Percentiles rank a stretch among this genome's conserved stretches.
These are phyloP conservation scores for Chaetomium strumarium DNA, from an alignment of 2,329 filamentous ascomycete genomes.

Conservation along the genomic window DNA sequence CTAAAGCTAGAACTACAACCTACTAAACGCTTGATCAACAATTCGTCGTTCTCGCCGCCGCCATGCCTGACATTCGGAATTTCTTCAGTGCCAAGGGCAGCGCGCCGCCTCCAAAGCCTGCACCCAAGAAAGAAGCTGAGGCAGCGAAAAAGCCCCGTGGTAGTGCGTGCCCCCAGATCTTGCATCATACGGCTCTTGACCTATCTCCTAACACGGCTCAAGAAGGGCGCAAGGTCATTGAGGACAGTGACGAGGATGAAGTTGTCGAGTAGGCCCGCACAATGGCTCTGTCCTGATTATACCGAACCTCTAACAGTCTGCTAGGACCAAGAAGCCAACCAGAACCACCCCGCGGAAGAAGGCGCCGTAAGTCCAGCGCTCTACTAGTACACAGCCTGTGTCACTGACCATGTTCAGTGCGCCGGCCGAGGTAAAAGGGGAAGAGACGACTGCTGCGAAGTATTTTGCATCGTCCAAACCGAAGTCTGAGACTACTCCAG, in stretches of 20 bases:
- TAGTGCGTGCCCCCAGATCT: slow-evolving; percentile 33
- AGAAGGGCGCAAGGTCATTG: slow-evolving; percentile 63
- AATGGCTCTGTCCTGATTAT: neutral
- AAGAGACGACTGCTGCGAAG: slow-evolving; percentile 49
- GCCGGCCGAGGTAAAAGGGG: slow-evolving; percentile 40
- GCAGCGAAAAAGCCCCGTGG: slow-evolving; percentile 39
- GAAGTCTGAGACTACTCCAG: slow-evolving; percentile 34
- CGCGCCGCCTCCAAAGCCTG: slow-evolving; percentile 45
- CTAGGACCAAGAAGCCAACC: slow-evolving; percentile 50
- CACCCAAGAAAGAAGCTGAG: slow-evolving; percentile 41
- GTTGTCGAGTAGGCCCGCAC: slow-evolving; percentile 41
- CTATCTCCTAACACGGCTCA: slow-evolving; percentile 3
- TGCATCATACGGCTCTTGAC: neutral
- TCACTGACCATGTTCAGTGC: slow-evolving; percentile 26
- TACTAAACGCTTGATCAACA: neutral
- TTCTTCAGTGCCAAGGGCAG: slow-evolving; percentile 80
- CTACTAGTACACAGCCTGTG: neutral
- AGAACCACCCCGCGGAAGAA: slow-evolving; percentile 52
- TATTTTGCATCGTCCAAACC: slow-evolving; percentile 49
- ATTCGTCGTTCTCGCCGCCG: slow-evolving; percentile 9
- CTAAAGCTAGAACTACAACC: neutral
- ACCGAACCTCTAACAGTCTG: slow-evolving; percentile 11
- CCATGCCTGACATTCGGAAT: slow-evolving; percentile 84
- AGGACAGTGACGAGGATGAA: slow-evolving; percentile 76
- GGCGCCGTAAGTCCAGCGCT: slow-evolving; percentile 36